Conservation (phyloP, 2,329 filamentous ascomycete genomes). For the Neofusicoccum parvum region DNA sequence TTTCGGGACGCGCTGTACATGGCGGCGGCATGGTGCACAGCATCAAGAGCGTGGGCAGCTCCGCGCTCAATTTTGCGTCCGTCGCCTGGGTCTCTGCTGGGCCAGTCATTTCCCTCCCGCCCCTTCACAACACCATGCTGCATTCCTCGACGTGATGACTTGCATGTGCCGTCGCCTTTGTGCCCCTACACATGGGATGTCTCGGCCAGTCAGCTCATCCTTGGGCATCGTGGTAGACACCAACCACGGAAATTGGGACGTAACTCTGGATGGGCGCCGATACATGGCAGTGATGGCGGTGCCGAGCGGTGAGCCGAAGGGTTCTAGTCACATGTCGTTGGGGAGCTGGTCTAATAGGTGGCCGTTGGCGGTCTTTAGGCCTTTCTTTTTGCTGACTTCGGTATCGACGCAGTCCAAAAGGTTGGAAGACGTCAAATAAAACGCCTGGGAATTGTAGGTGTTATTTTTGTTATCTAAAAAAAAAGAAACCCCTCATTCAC, state of each 20-base stretch:
- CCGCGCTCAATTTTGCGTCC: conserved; percentile 74
- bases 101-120: conserved; percentile 15
- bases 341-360: conserved; percentile 25
- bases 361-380: too few relatives aligned
- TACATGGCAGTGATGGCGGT: conserved; percentile 54
- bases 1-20: conserved; percentile 70
- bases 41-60: conserved; percentile 68
- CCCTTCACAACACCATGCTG: too few relatives aligned
- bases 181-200: conserved; percentile 87
- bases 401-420: neutral
- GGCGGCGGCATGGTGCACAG: conserved; percentile 76
- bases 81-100: conserved; percentile 79
- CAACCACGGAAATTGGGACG: conserved; percentile 71
- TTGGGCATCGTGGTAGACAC: conserved; percentile 71
- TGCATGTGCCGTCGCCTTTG: conserved; percentile 44
- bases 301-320: conserved; percentile 50
- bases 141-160: too few relatives aligned
- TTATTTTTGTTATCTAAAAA: too few relatives aligned
- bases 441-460: too few relatives aligned
- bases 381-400: too few relatives aligned
- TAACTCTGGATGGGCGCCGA: conserved; percentile 57
- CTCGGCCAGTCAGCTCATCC: conserved; percentile 76
- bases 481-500: too few relatives aligned
- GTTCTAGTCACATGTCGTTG: conserved; percentile 41
- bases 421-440: too few relatives aligned